A percentile compares a stretch with the other conserved stretches of the same genome.
Evolutionary conservation across 208 protist species (phyloP).

Genomic region (Acanthamoeba castellanii): DNA sequence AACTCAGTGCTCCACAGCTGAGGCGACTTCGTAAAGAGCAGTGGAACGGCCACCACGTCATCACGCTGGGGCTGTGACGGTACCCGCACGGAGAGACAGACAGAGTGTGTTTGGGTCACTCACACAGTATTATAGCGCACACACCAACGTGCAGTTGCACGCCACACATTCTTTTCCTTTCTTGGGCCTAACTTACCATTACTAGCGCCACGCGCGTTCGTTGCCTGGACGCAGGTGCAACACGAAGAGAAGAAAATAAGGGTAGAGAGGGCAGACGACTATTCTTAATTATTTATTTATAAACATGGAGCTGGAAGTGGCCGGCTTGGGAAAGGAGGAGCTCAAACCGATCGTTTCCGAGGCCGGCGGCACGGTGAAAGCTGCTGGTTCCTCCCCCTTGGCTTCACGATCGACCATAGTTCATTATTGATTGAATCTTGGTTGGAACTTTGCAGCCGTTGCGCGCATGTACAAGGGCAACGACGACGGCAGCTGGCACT

Average conservation of each 20-base stretch:
- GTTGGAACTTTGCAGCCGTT: neutral
- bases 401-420: neutral
- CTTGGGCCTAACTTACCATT: no score
- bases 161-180: no score
- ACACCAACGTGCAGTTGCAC: no score
- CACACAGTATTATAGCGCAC: no score
- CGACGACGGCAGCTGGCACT: conserved; percentile 1
- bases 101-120: no score
- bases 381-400: neutral
- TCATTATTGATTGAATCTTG: neutral
- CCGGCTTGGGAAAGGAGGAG: neutral
- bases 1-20: no score
- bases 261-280: neutral
- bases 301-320: neutral
- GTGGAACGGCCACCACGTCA: no score
- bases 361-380: neutral
- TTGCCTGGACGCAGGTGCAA: neutral
- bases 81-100: no score
- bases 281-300: no score
- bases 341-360: neutral
- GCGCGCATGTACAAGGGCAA: conserved; percentile 34
- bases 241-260: neutral
- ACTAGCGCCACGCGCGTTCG: neutral
- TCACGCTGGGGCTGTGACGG: no score
- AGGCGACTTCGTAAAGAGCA: no score